Evolutionary conservation across 805 yeast species (phyloP).

Genomic region (Ogataea salicorniae): DNA sequence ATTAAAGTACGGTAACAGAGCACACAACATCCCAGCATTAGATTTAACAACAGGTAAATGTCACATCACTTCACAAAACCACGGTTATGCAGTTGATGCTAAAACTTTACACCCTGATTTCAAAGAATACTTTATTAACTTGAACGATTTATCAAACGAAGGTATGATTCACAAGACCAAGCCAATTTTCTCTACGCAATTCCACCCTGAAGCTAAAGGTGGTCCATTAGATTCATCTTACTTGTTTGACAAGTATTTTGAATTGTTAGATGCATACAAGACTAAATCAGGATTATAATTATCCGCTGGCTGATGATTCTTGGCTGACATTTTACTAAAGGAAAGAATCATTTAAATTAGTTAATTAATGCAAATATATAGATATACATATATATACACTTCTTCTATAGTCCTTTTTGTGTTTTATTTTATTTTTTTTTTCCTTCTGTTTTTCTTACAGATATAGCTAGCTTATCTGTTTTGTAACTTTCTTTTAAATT

Average conservation of each 20-base stretch:
- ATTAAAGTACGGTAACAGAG: constrained; percentile 97
- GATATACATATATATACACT: background rate
- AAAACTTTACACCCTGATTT: constrained; percentile 68
- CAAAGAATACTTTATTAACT: constrained; percentile 84
- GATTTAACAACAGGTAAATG: constrained; percentile 88
- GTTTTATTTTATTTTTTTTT: background rate
- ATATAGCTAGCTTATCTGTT: too few species aligned
- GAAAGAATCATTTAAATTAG: constrained; percentile 49
- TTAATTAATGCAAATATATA: background rate
- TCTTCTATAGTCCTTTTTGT: background rate
- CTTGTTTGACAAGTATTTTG: constrained; percentile 86
- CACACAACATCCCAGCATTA: constrained; percentile 95
- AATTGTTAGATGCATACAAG: constrained; percentile 57
- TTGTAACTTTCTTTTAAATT: too few species aligned
- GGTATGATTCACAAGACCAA: constrained; percentile 87
- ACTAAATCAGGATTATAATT: constrained; percentile 37
- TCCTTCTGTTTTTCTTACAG: background rate
- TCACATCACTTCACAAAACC: constrained; percentile 98
- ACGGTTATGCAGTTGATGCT: constrained; percentile 95
- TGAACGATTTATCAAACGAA: constrained; percentile 94
- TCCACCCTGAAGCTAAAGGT: constrained; percentile 99
- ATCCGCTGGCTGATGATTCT: constrained; percentile 37
- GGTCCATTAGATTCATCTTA: constrained; percentile 94
- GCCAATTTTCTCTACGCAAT: constrained; percentile 95
- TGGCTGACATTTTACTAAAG: constrained; percentile 60